Conservation (phyloP, 495 filamentous ascomycete species). For the Lindgomyces ingoldianus region DNA sequence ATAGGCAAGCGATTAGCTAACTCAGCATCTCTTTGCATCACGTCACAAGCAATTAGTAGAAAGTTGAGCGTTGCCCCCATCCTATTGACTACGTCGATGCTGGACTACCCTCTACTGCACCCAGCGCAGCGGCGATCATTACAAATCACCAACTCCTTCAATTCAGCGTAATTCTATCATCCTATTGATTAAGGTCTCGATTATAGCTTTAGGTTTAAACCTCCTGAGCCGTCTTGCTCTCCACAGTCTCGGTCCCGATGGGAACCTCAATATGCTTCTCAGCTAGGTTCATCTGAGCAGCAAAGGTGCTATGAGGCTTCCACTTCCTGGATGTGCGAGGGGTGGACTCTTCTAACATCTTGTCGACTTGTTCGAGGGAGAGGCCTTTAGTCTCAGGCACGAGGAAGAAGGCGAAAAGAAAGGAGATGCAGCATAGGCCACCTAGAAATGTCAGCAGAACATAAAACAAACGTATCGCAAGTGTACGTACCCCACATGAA, state of each 20-base stretch:
- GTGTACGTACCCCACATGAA: slow-evolving; percentile 51
- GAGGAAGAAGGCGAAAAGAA: slow-evolving; percentile 30
- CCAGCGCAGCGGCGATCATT: no score
- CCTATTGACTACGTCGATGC: no score
- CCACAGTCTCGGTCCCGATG: slow-evolving; percentile 18
- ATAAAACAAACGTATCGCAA: slow-evolving; percentile 50
- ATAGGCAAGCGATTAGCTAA: no score
- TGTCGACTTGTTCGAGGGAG: slow-evolving; percentile 84
- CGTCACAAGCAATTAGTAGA: no score
- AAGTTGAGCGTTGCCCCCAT: no score
- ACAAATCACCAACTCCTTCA: no score
- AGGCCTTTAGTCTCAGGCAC: slow-evolving; percentile 52
- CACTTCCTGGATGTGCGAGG: slow-evolving; percentile 70
- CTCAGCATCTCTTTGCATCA: no score
- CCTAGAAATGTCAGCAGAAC: slow-evolving; percentile 63
- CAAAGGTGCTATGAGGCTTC: slow-evolving; percentile 71
- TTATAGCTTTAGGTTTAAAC: no score
- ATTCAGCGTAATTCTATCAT: no score
- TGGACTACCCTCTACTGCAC: no score
- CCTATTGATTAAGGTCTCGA: no score
- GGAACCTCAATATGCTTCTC: slow-evolving; percentile 45
- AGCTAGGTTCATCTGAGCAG: slow-evolving; percentile 58
- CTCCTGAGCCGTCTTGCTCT: no score
- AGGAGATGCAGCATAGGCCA: slow-evolving; percentile 64
- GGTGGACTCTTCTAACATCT: slow-evolving; percentile 82